phyloP scores from a whole-genome alignment of 345 rosid genomes.

The Litchi chinensis region DNA sequence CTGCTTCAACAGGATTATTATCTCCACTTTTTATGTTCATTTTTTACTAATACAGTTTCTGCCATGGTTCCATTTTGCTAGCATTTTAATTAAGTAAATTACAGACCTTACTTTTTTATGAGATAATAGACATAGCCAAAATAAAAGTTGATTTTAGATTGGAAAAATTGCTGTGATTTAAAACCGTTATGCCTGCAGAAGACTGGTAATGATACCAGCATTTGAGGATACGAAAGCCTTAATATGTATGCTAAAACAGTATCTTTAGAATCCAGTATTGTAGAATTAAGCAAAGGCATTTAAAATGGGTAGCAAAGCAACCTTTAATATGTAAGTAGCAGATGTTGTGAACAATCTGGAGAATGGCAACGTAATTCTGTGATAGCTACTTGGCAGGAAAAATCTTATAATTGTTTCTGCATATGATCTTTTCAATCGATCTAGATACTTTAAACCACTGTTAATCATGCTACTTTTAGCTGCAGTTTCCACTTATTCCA shows the following conservation, averaged over 20 bases:
- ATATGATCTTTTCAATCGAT: neutral
- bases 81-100: neutral
- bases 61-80: neutral
- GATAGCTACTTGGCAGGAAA: neutral
- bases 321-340: neutral
- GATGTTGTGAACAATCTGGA: neutral
- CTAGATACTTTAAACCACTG: conserved; percentile 15
- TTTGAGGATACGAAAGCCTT: neutral
- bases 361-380: too few species aligned
- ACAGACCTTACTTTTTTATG: neutral
- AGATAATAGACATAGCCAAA: too few species aligned
- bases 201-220: too few species aligned
- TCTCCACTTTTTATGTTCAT: neutral
- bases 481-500: conserved; percentile 85
- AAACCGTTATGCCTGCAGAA: too few species aligned
- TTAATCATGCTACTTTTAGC: conserved; percentile 38
- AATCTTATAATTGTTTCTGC: neutral
- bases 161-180: too few species aligned
- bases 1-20: neutral
- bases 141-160: too few species aligned
- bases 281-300: neutral
- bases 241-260: neutral
- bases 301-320: too few species aligned
- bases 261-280: neutral
- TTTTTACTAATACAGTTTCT: neutral